Percentiles rank a stretch among this genome's conserved stretches.
Evolutionary conservation across 2,329 filamentous ascomycete genomes (phyloP).

Genomic region (Aspergillus calidoustus): DNA sequence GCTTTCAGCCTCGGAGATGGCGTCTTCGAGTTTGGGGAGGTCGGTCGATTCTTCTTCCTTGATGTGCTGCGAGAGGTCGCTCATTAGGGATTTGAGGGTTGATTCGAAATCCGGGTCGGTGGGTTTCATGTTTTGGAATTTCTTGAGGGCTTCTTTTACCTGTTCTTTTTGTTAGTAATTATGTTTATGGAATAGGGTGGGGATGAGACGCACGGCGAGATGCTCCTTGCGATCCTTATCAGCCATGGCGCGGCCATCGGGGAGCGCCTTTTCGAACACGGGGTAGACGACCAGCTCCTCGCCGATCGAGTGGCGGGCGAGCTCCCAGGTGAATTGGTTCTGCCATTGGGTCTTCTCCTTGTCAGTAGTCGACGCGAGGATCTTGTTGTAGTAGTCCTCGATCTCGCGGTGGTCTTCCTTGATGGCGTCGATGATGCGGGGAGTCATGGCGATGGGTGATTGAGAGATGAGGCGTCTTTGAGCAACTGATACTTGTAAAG

Average conservation of each 20-base stretch:
- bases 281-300: constrained; percentile 60
- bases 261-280: constrained; percentile 54
- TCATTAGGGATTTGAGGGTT: constrained; percentile 49
- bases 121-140: constrained; percentile 52
- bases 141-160: constrained; percentile 56
- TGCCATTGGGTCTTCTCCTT: constrained; percentile 50
- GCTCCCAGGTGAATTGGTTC: constrained; percentile 57
- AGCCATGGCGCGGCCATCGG: constrained; percentile 48
- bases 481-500: neutral
- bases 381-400: constrained; percentile 46
- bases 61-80: constrained; percentile 50
- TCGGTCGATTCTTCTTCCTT: constrained; percentile 56
- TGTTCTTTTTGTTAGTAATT: constrained; percentile 28
- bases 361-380: constrained; percentile 43
- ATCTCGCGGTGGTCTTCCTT: constrained; percentile 46
- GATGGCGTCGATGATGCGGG: constrained; percentile 39
- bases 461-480: neutral
- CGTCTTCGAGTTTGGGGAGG: constrained; percentile 52
- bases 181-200: neutral
- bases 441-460: constrained; percentile 14
- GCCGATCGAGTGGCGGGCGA: constrained; percentile 54
- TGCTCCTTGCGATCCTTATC: constrained; percentile 54
- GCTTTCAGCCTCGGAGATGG: constrained; percentile 39
- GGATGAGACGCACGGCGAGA: constrained; percentile 27
- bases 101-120: constrained; percentile 45